Conservation (phyloP, 768 basidiomycete genomes). For the Boletales sp. region DNA sequence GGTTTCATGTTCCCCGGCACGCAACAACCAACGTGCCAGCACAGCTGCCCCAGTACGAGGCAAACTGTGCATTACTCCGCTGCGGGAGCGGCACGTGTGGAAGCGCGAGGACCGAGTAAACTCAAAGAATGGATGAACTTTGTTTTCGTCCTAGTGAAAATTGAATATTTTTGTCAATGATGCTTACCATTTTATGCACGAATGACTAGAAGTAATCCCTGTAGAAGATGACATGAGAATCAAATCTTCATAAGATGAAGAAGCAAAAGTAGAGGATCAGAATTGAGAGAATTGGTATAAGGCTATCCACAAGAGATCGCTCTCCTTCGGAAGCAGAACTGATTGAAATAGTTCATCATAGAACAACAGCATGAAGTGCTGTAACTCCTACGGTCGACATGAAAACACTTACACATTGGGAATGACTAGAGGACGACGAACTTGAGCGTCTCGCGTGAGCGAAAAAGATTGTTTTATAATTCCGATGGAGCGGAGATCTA, state of each 20-base stretch:
- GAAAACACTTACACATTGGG: conserved; percentile 12
- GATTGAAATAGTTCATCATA: conserved; percentile 52
- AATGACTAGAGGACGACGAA: too few species aligned
- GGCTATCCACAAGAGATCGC: conserved; percentile 73
- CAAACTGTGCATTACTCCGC: conserved; percentile 32
- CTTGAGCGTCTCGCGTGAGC: too few species aligned
- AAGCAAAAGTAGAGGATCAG: conserved; percentile 37
- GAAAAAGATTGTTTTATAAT: not conserved
- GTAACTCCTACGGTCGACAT: not conserved
- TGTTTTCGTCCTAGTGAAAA: conserved; percentile 52
- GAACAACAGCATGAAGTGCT: conserved; percentile 1
- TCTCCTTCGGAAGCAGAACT: conserved; percentile 86
- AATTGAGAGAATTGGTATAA: conserved; percentile 43
- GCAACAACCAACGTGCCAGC: conserved; percentile 34
- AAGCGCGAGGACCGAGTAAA: conserved; percentile 35
- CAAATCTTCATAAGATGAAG: not conserved
- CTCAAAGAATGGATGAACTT: conserved; percentile 89
- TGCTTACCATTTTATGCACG: not conserved
- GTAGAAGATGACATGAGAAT: conserved; percentile 1
- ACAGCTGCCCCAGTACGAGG: conserved; percentile 49
- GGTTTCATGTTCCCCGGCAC: conserved; percentile 51
- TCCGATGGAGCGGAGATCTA: conserved; percentile 27
- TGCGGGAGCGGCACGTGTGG: conserved; percentile 34
- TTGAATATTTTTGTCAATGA: not conserved
- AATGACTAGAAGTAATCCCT: not conserved